A percentile compares a stretch with the other conserved stretches of the same genome.
phyloP scores from a whole-genome alignment of 805 yeast genomes.

The Candida stauntonica region DNA sequence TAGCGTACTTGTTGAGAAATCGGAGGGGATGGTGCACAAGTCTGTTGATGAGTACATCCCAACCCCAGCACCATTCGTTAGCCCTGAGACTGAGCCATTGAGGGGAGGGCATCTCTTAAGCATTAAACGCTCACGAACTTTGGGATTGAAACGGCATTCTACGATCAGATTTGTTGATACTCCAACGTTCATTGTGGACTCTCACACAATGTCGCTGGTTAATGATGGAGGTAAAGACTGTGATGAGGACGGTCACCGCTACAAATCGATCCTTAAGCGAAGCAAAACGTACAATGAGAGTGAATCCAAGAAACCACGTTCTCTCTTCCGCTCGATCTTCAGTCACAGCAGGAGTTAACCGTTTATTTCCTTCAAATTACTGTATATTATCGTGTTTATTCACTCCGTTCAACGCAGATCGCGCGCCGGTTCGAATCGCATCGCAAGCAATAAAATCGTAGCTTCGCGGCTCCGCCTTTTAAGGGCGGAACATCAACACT shows the following conservation, averaged over 20 bases:
- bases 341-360: too few species aligned
- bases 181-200: conserved; percentile 11
- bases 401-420: too few species aligned
- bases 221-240: background rate
- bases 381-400: too few species aligned
- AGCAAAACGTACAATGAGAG: background rate
- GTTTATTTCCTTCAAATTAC: too few species aligned
- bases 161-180: conserved; percentile 21
- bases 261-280: conserved; percentile 8
- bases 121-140: conserved; percentile 2
- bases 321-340: conserved; percentile 3
- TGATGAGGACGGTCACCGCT: background rate
- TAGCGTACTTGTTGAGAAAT: conserved; percentile 7
- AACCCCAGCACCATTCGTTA: conserved; percentile 18
- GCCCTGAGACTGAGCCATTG: conserved; percentile 1
- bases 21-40: conserved; percentile 1
- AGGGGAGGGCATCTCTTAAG: conserved; percentile 2
- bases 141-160: conserved; percentile 1
- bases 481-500: too few species aligned
- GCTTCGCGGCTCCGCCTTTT: too few species aligned
- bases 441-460: too few species aligned
- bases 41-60: conserved; percentile 13
- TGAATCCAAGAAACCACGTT: background rate
- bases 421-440: too few species aligned
- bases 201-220: too few species aligned